Base-by-base conservation (phyloP, 352 stramenopile species). In the Globisporangium orthogonon region DNA sequence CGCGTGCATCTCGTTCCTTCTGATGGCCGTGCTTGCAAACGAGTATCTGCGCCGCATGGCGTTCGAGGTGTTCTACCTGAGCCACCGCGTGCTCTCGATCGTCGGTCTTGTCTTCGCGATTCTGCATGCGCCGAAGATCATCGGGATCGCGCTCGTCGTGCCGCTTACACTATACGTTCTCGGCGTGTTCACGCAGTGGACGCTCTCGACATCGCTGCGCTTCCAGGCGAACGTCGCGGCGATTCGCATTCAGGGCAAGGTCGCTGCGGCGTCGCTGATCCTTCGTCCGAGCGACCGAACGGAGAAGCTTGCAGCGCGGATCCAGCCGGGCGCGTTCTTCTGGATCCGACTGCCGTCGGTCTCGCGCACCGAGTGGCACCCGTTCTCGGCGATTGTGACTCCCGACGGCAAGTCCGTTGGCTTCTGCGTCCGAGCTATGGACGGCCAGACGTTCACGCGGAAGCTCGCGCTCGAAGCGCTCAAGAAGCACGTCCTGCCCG, bases 1-100 rank as follows among this genome's bases (percentile, higher is more conserved):
- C 44, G 78, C 77, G 35, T 40, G 7, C 35, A 2, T 40, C 7
- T 13, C 35, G 35, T 40, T 40, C 35, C 7, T 3, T 7, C 7
- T 11, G 9, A 40, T 40, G 35, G 11, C 14, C 35, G 35, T 40
- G 35, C 10, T 40, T 4, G 35, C 35, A 7, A 40, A 77, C 61
- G 79, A 89, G 63, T 74, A 66, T 50, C 71, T 94, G 47, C 79
- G 84, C 28, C 84, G 84, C 50, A 59, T 60, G 53, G 80, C 78
- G 51, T 94, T 85, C 54, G 76, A 91, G 46, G 53, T 89, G 7
- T 94, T 94, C 48, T 91, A 91, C 76, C 66, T 88, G 48, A 71
- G 65, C 28, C 84, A 94, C 61, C 84, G 82, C 35, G 69, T 91
- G 30, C 53, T 90, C 7, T 83, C 78, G 10, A 74, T 89, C 37